Conservation (phyloP, 768 basidiomycete genomes). For the Termitomyces sp. region DNA sequence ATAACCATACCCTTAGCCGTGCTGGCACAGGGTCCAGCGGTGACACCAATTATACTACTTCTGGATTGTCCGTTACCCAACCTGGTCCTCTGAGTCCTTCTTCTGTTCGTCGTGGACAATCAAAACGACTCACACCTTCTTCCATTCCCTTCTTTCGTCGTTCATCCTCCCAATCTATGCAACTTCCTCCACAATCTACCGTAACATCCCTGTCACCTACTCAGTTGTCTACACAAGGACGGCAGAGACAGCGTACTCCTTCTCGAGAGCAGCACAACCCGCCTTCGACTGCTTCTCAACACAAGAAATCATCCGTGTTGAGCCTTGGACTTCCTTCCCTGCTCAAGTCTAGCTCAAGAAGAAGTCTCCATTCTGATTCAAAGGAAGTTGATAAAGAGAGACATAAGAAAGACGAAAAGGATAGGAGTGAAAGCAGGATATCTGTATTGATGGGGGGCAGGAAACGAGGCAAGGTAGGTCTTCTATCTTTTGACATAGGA, state of each 20-base stretch:
- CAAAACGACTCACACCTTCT: slow-evolving; percentile 84
- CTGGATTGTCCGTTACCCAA: slow-evolving; percentile 47
- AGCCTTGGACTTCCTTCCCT: slow-evolving; percentile 78
- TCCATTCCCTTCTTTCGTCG: slow-evolving; percentile 94
- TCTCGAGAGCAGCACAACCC: slow-evolving; percentile 51
- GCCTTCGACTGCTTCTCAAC: slow-evolving; percentile 51
- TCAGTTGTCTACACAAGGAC: slow-evolving; percentile 33
- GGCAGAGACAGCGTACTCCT: slow-evolving; percentile 39
- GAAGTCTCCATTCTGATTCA: slow-evolving; percentile 68
- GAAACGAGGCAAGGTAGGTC: slow-evolving; percentile 82
- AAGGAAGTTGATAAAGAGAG: slow-evolving; percentile 58
- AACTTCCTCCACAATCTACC: slow-evolving; percentile 48
- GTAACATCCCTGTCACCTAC: slow-evolving; percentile 51
- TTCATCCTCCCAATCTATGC: slow-evolving; percentile 86
- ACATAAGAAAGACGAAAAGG: slow-evolving; percentile 76
- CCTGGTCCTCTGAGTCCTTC: slow-evolving; percentile 68
- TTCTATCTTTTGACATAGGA: slow-evolving; percentile 2
- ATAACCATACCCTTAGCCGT: slow-evolving; percentile 49
- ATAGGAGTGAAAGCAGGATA: slow-evolving; percentile 86
- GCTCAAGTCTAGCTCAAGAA: slow-evolving; percentile 80
- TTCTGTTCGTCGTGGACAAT: slow-evolving; percentile 62
- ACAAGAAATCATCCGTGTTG: slow-evolving; percentile 80
- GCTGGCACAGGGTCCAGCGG: slow-evolving; percentile 74
- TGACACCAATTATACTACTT: slow-evolving; percentile 59
- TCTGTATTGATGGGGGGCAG: slow-evolving; percentile 84